Percentiles rank a stretch among this genome's conserved stretches.
Conservation (phyloP, 495 filamentous ascomycete species). For the Clavariopsis aquatica region DNA sequence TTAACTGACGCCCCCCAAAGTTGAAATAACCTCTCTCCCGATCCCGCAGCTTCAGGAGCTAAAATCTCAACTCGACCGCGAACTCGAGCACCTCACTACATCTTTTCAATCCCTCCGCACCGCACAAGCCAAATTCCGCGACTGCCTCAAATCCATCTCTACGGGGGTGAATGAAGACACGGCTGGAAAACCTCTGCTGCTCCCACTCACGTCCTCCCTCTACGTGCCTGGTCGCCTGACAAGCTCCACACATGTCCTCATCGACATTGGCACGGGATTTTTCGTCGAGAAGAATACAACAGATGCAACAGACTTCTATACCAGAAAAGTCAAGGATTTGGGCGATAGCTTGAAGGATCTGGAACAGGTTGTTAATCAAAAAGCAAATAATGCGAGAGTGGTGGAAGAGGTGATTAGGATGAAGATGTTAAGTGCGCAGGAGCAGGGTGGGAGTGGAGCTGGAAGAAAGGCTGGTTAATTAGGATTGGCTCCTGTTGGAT, state of each 20-base stretch:
- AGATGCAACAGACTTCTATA: conserved; percentile 82
- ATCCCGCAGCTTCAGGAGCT: conserved; percentile 62
- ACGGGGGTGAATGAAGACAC: conserved; percentile 31
- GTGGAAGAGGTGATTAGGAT: conserved; percentile 78
- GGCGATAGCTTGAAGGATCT: conserved; percentile 77
- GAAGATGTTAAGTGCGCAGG: conserved; percentile 32
- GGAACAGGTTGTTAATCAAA: conserved; percentile 81
- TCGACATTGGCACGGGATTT: conserved; percentile 95
- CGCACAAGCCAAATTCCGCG: conserved; percentile 87
- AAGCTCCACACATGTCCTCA: conserved; percentile 76
- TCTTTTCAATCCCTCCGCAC: conserved; percentile 86
- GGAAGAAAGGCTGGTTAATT: not conserved
- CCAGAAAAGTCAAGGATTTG: conserved; percentile 77
- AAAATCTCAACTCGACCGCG: conserved; percentile 93
- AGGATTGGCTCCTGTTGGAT: not conserved
- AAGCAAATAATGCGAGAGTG: conserved; percentile 77
- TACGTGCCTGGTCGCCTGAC: conserved; percentile 86
- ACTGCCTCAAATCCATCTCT: conserved; percentile 73
- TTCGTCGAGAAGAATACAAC: conserved; percentile 89
- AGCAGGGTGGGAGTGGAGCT: conserved; percentile 20
- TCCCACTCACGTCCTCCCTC: conserved; percentile 88
- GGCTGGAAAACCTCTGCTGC: conserved; percentile 68
- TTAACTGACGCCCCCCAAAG: conserved; percentile 43
- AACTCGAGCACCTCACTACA: conserved; percentile 86
- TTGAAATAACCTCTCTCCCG: conserved; percentile 64